Evolutionary conservation across 768 basidiomycete species (phyloP).

Genomic region (Termitomyces sp.): DNA sequence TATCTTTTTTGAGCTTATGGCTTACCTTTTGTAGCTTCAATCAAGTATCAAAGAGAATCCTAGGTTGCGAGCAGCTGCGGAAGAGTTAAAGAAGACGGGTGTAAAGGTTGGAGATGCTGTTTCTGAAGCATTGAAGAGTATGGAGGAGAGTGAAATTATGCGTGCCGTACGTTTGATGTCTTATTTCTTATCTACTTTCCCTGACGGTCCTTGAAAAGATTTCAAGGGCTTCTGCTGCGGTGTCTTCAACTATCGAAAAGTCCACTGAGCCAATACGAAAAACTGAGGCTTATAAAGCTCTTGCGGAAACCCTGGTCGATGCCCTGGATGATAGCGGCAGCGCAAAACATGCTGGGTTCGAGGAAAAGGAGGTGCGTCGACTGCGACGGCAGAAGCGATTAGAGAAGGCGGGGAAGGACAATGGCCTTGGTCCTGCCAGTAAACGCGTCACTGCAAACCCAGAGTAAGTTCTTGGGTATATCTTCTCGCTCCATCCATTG

Average conservation of each 20-base stretch:
- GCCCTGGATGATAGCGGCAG: slow-evolving; percentile 92
- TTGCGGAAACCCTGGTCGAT: slow-evolving; percentile 86
- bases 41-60: slow-evolving; percentile 97
- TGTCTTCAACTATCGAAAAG: slow-evolving; percentile 79
- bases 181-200: neutral
- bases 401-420: slow-evolving; percentile 74
- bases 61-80: slow-evolving; percentile 82
- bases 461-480: slow-evolving; percentile 51
- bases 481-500: neutral
- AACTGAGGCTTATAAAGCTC: slow-evolving; percentile 88
- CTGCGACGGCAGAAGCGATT: slow-evolving; percentile 74
- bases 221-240: slow-evolving; percentile 76
- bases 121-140: slow-evolving; percentile 80
- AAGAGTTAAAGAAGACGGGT: slow-evolving; percentile 85
- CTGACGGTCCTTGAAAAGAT: slow-evolving; percentile 42
- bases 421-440: slow-evolving; percentile 43
- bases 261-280: slow-evolving; percentile 97
- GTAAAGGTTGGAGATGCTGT: slow-evolving; percentile 94
- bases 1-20: neutral
- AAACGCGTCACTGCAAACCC: slow-evolving; percentile 63
- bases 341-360: slow-evolving; percentile 92
- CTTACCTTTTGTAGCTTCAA: slow-evolving; percentile 52
- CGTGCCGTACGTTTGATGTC: slow-evolving; percentile 54
- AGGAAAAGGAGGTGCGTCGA: slow-evolving; percentile 89
- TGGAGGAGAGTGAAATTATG: slow-evolving; percentile 94